Conservation (phyloP, 2,329 filamentous ascomycete genomes). For the Aspergillus latus region DNA sequence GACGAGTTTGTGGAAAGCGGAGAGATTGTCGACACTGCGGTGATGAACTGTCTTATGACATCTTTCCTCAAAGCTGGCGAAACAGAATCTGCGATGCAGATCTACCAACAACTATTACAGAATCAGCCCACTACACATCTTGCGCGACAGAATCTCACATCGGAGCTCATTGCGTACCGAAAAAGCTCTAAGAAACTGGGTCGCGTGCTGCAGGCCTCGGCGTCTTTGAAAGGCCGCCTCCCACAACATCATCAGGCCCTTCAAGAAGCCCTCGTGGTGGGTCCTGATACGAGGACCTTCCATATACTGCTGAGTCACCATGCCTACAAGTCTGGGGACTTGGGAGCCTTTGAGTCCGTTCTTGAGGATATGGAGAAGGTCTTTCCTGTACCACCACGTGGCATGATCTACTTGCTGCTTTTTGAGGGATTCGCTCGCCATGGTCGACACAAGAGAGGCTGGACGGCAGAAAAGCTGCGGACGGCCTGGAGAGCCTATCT, state of each 20-base stretch:
- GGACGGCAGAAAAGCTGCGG: slow-evolving; percentile 70
- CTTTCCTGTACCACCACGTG: slow-evolving; percentile 67
- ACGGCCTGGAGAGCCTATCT: slow-evolving; percentile 67
- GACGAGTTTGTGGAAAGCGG: slow-evolving; percentile 77
- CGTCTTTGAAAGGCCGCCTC: slow-evolving; percentile 47
- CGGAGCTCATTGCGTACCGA: slow-evolving; percentile 40
- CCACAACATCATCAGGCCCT: slow-evolving; percentile 59
- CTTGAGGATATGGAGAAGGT: slow-evolving; percentile 75
- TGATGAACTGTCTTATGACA: slow-evolving; percentile 82
- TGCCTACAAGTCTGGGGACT: slow-evolving; percentile 65
- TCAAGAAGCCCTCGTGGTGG: slow-evolving; percentile 65
- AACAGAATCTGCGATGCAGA: slow-evolving; percentile 70
- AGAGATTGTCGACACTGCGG: slow-evolving; percentile 82
- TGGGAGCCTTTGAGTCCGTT: slow-evolving; percentile 68
- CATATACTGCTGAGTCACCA: slow-evolving; percentile 76
- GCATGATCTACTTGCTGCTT: slow-evolving; percentile 74
- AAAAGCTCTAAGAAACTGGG: slow-evolving; percentile 46
- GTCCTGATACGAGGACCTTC: slow-evolving; percentile 77
- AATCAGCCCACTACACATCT: slow-evolving; percentile 45
- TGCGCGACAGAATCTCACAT: slow-evolving; percentile 25
- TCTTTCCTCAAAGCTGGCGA: slow-evolving; percentile 77
- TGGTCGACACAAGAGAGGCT: slow-evolving; percentile 67
- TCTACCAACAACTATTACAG: slow-evolving; percentile 81
- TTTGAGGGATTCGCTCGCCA: slow-evolving; percentile 79
- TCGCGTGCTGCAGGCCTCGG: slow-evolving; percentile 49